These are phyloP conservation scores for Podaxis rugospora DNA, from an alignment of 768 basidiomycete genomes.

Conservation along the genomic window DNA sequence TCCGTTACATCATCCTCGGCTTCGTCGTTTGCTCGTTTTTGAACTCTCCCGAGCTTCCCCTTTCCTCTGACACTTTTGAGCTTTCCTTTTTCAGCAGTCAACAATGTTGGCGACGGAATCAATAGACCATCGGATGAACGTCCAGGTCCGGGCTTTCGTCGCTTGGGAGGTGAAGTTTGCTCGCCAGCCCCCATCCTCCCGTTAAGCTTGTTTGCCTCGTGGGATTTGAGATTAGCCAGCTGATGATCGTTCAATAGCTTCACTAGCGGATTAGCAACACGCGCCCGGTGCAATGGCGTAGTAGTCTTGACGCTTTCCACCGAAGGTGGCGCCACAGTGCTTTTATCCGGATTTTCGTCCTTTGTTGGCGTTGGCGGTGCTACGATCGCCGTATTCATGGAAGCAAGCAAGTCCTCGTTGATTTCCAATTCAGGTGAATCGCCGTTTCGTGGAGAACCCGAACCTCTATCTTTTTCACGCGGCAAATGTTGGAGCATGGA, in stretches of 20 bases:
- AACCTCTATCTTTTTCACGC: neutral
- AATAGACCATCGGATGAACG: slow-evolving; percentile 42
- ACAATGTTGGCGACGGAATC: slow-evolving; percentile 45
- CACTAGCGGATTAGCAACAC: slow-evolving; percentile 49
- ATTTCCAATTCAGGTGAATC: neutral
- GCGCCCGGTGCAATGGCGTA: slow-evolving; percentile 40
- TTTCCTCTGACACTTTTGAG: slow-evolving; percentile 48
- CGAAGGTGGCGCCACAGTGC: slow-evolving; percentile 14
- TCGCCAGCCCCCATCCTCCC: neutral
- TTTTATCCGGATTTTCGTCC: neutral
- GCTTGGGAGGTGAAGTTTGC: slow-evolving; percentile 11
- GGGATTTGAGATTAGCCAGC: slow-evolving; percentile 27
- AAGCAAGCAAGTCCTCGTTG: neutral
- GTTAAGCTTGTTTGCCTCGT: slow-evolving; percentile 16
- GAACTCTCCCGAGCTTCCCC: slow-evolving; percentile 18
- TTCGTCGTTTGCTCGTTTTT: slow-evolving; percentile 10
- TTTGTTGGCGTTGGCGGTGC: slow-evolving; percentile 1
- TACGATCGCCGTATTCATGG: neutral
- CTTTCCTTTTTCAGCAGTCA: slow-evolving; percentile 48
- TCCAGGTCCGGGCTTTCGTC: slow-evolving; percentile 44
- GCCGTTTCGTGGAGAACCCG: neutral
- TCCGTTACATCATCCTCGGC: slow-evolving; percentile 11
- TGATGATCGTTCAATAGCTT: slow-evolving; percentile 44
- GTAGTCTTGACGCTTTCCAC: slow-evolving; percentile 8
- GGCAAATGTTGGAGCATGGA: neutral